Conservation (phyloP, 805 yeast genomes). For the Cyberlindnera petersonii region DNA sequence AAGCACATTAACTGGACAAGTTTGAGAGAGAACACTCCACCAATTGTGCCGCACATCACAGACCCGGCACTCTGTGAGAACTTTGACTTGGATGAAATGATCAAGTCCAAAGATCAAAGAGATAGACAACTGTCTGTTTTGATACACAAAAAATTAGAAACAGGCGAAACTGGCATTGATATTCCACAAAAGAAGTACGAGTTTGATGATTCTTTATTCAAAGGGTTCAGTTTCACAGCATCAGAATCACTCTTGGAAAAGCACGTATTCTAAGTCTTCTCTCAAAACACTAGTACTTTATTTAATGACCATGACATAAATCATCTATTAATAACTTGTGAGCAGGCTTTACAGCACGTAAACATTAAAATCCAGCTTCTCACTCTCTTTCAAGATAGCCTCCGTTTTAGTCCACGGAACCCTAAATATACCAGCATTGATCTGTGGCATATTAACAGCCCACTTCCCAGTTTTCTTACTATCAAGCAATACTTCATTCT, state of each 20-base stretch:
- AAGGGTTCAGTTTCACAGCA: slow-evolving; percentile 45
- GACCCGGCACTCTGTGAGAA: slow-evolving; percentile 78
- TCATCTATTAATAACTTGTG: no score
- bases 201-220: slow-evolving; percentile 29
- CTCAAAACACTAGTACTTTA: no score
- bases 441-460: slow-evolving; percentile 62
- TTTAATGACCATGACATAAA: no score
- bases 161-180: not conserved
- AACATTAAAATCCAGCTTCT: slow-evolving; percentile 40
- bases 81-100: slow-evolving; percentile 70
- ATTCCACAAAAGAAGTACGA: slow-evolving; percentile 1
- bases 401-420: slow-evolving; percentile 80
- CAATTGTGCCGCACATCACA: slow-evolving; percentile 70
- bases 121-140: not conserved
- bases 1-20: slow-evolving; percentile 68
- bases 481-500: not conserved
- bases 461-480: slow-evolving; percentile 13
- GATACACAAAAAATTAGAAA: not conserved
- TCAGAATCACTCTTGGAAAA: slow-evolving; percentile 34
- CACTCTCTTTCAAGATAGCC: slow-evolving; percentile 36
- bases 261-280: slow-evolving; percentile 1
- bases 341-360: slow-evolving; percentile 37
- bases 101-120: not conserved
- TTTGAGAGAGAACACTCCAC: slow-evolving; percentile 52
- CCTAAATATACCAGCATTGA: slow-evolving; percentile 74